Evolutionary conservation across 768 basidiomycete species (phyloP).

Genomic region (Calvatia gigantea): DNA sequence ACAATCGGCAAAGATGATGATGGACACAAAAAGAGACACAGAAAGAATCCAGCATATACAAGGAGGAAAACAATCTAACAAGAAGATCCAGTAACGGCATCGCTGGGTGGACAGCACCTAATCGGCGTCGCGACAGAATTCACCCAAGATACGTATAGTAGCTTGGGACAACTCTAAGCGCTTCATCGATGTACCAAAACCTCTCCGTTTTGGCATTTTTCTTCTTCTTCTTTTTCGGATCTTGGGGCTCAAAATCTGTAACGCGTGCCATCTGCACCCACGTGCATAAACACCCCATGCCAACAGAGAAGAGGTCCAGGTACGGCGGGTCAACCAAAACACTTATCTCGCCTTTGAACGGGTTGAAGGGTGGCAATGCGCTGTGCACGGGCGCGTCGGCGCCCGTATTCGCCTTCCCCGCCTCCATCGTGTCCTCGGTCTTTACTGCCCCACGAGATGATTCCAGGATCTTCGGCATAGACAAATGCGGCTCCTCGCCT

Average conservation of each 20-base stretch:
- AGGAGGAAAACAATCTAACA: neutral
- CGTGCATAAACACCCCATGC: slow-evolving; percentile 61
- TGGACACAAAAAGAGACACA: neutral
- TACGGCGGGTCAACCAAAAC: slow-evolving; percentile 49
- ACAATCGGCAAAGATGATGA: neutral
- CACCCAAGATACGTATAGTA: slow-evolving; percentile 27
- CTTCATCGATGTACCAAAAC: slow-evolving; percentile 42
- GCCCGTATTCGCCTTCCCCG: slow-evolving; percentile 28
- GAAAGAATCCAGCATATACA: too few relatives aligned
- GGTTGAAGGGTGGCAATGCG: slow-evolving; percentile 39
- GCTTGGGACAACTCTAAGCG: slow-evolving; percentile 34
- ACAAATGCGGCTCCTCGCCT: slow-evolving; percentile 30
- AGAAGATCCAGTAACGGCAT: neutral
- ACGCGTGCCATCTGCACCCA: slow-evolving; percentile 64
- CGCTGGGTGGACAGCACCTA: slow-evolving; percentile 4
- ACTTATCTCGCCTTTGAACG: slow-evolving; percentile 54
- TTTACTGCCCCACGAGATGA: slow-evolving; percentile 29
- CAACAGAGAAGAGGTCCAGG: slow-evolving; percentile 39
- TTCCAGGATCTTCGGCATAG: slow-evolving; percentile 32
- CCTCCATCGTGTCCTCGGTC: neutral
- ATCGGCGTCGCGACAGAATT: neutral
- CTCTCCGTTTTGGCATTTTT: slow-evolving; percentile 31
- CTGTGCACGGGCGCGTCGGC: slow-evolving; percentile 21
- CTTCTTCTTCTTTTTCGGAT: slow-evolving; percentile 34
- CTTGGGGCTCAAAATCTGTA: slow-evolving; percentile 16